These are phyloP conservation scores for Alternaria triticimaculans DNA, from an alignment of 2,329 filamentous ascomycete species.

Conservation along the genomic window DNA sequence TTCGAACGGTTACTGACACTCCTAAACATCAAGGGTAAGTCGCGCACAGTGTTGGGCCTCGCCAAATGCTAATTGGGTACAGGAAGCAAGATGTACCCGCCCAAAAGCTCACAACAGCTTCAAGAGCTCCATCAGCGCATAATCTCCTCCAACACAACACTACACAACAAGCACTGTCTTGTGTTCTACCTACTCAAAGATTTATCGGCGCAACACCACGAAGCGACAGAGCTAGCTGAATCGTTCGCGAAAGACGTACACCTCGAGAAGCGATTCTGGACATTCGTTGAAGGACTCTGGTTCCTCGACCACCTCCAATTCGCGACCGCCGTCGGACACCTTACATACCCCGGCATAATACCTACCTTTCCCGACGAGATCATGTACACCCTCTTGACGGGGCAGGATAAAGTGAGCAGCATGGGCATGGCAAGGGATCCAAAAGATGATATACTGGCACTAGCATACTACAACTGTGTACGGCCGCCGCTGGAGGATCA, in stretches of 20 bases:
- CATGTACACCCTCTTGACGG: slow-evolving; percentile 69
- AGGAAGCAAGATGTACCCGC: slow-evolving; percentile 74
- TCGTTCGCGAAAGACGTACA: slow-evolving; percentile 68
- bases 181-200: slow-evolving; percentile 86
- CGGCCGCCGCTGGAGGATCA: slow-evolving; percentile 73
- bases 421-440: slow-evolving; percentile 38
- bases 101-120: slow-evolving; percentile 71
- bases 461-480: slow-evolving; percentile 80
- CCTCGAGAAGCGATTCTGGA: slow-evolving; percentile 76
- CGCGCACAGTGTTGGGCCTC: not conserved
- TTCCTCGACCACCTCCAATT: slow-evolving; percentile 76
- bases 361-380: slow-evolving; percentile 87
- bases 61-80: not conserved
- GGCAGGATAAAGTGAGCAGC: slow-evolving; percentile 24
- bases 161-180: slow-evolving; percentile 81
- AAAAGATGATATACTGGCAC: slow-evolving; percentile 59
- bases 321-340: slow-evolving; percentile 69
- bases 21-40: slow-evolving; percentile 72
- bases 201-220: slow-evolving; percentile 59
- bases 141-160: slow-evolving; percentile 67
- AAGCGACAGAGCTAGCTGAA: slow-evolving; percentile 60
- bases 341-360: slow-evolving; percentile 79
- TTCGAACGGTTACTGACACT: slow-evolving; percentile 78
- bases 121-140: slow-evolving; percentile 74
- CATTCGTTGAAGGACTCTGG: slow-evolving; percentile 85